Base-by-base conservation (phyloP, 495 filamentous ascomycete genomes). In the Bacidia gigantensis region DNA sequence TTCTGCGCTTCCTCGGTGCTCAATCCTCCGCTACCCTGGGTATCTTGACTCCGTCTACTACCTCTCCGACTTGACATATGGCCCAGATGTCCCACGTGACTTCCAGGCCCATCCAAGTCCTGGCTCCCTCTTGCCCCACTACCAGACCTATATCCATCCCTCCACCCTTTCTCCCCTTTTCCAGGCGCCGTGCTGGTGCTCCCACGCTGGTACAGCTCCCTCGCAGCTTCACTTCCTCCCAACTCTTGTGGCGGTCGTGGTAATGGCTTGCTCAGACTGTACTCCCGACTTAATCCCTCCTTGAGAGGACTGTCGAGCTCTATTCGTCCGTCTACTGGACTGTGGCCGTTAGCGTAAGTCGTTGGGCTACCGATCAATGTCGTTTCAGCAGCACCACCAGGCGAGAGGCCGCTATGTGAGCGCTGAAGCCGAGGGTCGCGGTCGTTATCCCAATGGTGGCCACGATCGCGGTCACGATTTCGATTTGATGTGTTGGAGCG, bases 241-340 rank as follows among this genome's bases (percentile, higher is more conserved):
- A 50, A 26, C 23, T 50, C 47, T 5, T 35, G 24, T 17, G 47
- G 47, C 20, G 47, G 22, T 12, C 47, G 12, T 0, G 47, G 47
- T n/a, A 50, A 38, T 1, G 47, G 47, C 17, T 50, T 50, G 2
- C 17, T 24, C 25, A 32, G n/a, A 38, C 47, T 50, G 47, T 38
- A 22, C 12, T 38, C 32, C 25, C 44, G 20, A 14, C 26, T 47
- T 22, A 47, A n/a, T 22, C 44, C 44, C 10, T 24, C 29, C 29
- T 5, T 35, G 7, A 35, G 29, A 14, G 29, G 29, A 35, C n/a
- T n/a, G 29, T 35, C 29, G 5, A 35, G 29, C 14, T 35, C 29
- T 14, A 14, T 14, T 35, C 14, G 29, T 35, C 29, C 29, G 29
- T 35, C 29, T 35, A 35, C 14, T 7, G 29, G 29, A 14, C 29